These are phyloP conservation scores for Neodidymelliopsis sp. DNA, from an alignment of 2,329 filamentous ascomycete species.

Conservation along the genomic window DNA sequence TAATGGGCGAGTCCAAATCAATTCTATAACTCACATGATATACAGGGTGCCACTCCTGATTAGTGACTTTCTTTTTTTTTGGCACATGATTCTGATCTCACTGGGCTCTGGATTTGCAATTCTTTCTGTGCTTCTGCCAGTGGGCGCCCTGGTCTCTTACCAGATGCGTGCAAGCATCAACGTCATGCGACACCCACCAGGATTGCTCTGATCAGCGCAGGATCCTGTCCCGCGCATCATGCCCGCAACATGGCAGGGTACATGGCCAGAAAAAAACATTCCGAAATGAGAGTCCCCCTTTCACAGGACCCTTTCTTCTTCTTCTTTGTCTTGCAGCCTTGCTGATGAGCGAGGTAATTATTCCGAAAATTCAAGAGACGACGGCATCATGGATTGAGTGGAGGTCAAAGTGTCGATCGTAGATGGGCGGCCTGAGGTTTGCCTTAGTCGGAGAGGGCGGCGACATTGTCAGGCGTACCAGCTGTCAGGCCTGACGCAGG, in stretches of 20 bases:
- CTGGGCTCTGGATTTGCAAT: neutral
- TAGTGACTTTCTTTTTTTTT: too few relatives aligned
- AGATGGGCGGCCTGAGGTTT: neutral
- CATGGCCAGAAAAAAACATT: neutral
- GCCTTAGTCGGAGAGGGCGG: too few relatives aligned
- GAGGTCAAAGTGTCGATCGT: neutral
- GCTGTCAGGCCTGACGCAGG: conserved; percentile 1
- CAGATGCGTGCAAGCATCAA: neutral
- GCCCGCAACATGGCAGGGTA: neutral
- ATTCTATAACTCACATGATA: too few relatives aligned
- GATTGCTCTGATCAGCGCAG: conserved; percentile 12
- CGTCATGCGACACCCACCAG: conserved; percentile 8
- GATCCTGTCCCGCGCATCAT: neutral
- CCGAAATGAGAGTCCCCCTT: too few relatives aligned
- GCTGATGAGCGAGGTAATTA: too few relatives aligned
- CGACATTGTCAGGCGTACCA: conserved; percentile 5
- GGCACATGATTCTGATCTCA: too few relatives aligned
- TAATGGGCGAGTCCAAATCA: conserved; percentile 2
- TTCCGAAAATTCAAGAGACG: too few relatives aligned
- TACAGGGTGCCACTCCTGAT: too few relatives aligned
- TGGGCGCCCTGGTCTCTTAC: neutral
- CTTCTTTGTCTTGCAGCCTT: too few relatives aligned
- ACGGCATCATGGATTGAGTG: too few relatives aligned
- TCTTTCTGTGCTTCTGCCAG: conserved; percentile 2
- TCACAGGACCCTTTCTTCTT: too few relatives aligned